Base-by-base conservation (phyloP, 1,284 basidiomycete species). In the Apiotrichum veenhuisii region DNA sequence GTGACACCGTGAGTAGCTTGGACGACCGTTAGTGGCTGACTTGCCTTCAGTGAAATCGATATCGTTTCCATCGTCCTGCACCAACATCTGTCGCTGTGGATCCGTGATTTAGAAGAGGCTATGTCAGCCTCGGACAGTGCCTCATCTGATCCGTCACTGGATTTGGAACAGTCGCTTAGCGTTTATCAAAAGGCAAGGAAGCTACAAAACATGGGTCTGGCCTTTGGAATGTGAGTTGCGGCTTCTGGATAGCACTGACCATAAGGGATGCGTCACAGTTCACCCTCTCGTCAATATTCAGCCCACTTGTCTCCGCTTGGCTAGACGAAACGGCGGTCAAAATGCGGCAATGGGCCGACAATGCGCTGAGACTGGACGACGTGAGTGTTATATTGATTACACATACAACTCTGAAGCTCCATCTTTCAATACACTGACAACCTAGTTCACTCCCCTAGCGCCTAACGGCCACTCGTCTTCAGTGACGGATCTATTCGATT, bases 401-500 rank as follows among this genome's bases (percentile, higher is more conserved):
- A 5, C 7, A 8, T 2, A 17, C 43, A 14, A 45, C 14, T 22
- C 10, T 37, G 3, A n/a, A n/a, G n/a, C n/a, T n/a, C n/a, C n/a
- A n/a, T n/a, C n/a, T n/a, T n/a, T n/a, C n/a, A n/a, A n/a, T n/a
- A 14, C 18, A 34, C 57, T 60, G 23, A 56, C 36, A n/a, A 15
- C 4, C 20, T 42, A 9, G 89, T 96, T 95, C 69, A 83, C 90
- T 72, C 86, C 92, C 3, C 89, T 92, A 66, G 86, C 86, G 42
- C 75, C 83, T 2, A 89, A 90, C 64, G 87, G 89, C 0, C 91
- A 96, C 69, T 95, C 91, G 69, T 94, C 92, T 38, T 98, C 94
- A 0, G 94, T 99, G 56, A 86, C 94, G 41, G 96, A 98, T 76
- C 81, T 99, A 1, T 97, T 98, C 69, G 92, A 91, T 57, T 97